Conservation (phyloP, 2,329 filamentous ascomycete genomes). For the Tolypocladium tundrense region DNA sequence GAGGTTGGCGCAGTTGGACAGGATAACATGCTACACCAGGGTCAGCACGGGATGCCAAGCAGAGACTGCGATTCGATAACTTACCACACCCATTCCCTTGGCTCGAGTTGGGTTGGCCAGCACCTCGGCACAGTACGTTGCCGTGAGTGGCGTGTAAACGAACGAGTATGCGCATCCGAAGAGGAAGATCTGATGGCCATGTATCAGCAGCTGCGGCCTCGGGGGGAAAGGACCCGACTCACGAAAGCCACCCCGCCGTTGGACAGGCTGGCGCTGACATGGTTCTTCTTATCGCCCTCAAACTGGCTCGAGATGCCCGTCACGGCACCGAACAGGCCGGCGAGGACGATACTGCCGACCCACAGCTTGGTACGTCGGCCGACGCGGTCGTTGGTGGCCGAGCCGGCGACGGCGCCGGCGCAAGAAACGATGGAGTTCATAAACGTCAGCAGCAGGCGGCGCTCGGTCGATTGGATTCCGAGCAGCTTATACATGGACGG, state of each 20-base stretch:
- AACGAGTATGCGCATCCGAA: constrained; percentile 42
- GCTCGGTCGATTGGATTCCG: constrained; percentile 41
- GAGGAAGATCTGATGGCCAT: constrained; percentile 32
- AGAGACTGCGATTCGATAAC: constrained; percentile 1
- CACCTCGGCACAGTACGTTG: constrained; percentile 24
- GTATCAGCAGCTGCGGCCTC: neutral
- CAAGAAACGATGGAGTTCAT: constrained; percentile 24
- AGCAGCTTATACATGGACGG: constrained; percentile 39
- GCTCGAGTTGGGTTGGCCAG: constrained; percentile 20
- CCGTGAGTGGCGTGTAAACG: constrained; percentile 36
- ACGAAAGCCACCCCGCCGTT: constrained; percentile 36
- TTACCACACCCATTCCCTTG: constrained; percentile 23
- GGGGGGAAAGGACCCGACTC: constrained; percentile 7
- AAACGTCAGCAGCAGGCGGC: constrained; percentile 36
- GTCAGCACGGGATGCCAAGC: neutral
- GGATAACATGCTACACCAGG: constrained; percentile 12
- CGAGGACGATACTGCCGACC: constrained; percentile 35
- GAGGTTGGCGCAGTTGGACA: constrained; percentile 19
- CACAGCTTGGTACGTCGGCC: constrained; percentile 33
- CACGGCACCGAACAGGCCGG: constrained; percentile 35
- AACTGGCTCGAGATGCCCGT: constrained; percentile 34
- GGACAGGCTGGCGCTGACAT: constrained; percentile 22
- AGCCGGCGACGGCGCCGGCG: constrained; percentile 25
- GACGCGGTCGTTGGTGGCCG: constrained; percentile 18
- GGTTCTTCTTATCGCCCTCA: constrained; percentile 16